A percentile compares a stretch with the other conserved stretches of the same genome.
Conservation (phyloP, 1,284 basidiomycete genomes). For the Heterobasidion occidentale region DNA sequence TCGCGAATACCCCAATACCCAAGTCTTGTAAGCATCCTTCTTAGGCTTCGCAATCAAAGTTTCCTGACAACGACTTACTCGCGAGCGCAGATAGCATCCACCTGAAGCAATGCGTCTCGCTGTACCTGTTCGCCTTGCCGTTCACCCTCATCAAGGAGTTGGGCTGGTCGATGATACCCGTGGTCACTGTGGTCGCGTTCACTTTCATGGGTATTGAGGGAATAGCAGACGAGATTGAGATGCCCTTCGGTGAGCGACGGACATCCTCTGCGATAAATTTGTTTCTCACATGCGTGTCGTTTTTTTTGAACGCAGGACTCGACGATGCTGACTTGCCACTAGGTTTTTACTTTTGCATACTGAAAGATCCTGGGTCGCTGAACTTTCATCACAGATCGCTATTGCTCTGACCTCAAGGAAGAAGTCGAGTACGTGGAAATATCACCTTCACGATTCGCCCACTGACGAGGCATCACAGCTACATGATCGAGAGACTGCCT, state of each 20-base stretch:
- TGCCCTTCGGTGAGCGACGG: constrained; percentile 64
- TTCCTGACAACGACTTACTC: not conserved
- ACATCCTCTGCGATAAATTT: not conserved
- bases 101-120: constrained; percentile 86
- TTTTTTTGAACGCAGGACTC: constrained; percentile 31
- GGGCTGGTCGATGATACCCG: constrained; percentile 76
- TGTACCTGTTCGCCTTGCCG: constrained; percentile 83
- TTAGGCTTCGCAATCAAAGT: not conserved
- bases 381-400: constrained; percentile 48
- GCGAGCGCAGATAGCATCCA: constrained; percentile 66
- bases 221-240: constrained; percentile 87
- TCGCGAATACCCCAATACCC: constrained; percentile 80
- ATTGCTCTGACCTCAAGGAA: constrained; percentile 79
- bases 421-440: constrained; percentile 59
- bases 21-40: constrained; percentile 46
- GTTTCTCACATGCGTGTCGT: not conserved
- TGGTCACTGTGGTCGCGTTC: constrained; percentile 79
- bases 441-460: not conserved
- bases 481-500: constrained; percentile 69
- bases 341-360: constrained; percentile 32
- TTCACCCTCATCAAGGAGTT: constrained; percentile 75
- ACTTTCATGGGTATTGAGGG: constrained; percentile 92
- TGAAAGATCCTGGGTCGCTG: constrained; percentile 16
- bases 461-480: constrained; percentile 34
- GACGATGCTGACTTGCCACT: constrained; percentile 63